phyloP scores from a whole-genome alignment of 768 basidiomycete species.

The Atractiella rhizophila region DNA sequence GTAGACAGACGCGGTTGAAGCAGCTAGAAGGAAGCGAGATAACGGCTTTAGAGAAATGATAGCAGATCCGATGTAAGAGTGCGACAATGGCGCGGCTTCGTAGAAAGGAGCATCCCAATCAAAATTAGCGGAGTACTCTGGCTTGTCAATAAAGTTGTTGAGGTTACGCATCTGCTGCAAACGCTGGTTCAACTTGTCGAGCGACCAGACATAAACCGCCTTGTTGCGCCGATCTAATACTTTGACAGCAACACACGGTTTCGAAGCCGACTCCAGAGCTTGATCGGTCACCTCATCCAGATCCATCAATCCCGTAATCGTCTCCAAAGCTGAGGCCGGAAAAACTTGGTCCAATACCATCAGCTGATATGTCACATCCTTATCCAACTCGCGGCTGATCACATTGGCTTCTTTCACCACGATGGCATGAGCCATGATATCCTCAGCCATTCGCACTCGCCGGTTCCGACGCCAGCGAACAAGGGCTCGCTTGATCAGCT shows the following conservation, averaged over 20 bases:
- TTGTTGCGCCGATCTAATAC: conserved; percentile 67
- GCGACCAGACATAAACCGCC: conserved; percentile 74
- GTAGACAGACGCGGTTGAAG: conserved; percentile 57
- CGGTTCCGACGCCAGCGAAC: conserved; percentile 48
- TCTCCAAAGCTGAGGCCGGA: conserved; percentile 59
- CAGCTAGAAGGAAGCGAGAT: conserved; percentile 18
- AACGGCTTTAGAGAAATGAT: conserved; percentile 58
- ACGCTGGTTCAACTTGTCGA: conserved; percentile 66
- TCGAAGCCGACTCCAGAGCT: conserved; percentile 40
- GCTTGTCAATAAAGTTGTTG: conserved; percentile 66
- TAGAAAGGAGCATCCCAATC: conserved; percentile 81
- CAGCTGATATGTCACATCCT: conserved; percentile 77
- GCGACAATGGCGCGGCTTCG: conserved; percentile 45
- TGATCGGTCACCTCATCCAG: conserved; percentile 84
- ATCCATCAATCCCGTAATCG: conserved; percentile 61
- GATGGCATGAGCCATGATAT: conserved; percentile 57
- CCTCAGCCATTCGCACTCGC: conserved; percentile 78
- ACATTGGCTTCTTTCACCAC: conserved; percentile 82
- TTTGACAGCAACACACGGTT: conserved; percentile 68
- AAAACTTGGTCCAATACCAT: conserved; percentile 59
- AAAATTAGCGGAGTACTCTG: conserved; percentile 82
- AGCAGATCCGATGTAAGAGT: conserved; percentile 77
- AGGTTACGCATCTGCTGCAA: conserved; percentile 80
- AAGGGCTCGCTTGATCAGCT: neutral
- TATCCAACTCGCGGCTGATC: conserved; percentile 63